Conservation (phyloP, 139 green algal genomes). For the Coelastrella sp. region DNA sequence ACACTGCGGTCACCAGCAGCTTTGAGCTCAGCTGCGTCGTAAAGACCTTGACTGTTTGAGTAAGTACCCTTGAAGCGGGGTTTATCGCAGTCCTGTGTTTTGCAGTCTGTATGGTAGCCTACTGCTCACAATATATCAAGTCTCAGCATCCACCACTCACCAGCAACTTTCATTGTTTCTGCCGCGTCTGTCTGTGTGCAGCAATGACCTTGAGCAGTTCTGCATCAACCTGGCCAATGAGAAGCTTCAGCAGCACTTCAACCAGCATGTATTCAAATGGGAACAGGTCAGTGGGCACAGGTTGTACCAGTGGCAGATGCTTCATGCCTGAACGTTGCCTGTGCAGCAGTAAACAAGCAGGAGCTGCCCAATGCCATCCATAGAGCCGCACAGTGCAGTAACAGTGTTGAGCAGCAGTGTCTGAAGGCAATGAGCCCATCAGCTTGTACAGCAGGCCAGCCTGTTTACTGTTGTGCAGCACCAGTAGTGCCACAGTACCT, state of each 20-base stretch:
- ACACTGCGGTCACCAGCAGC: no score
- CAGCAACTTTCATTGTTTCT: not conserved
- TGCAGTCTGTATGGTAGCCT: no score
- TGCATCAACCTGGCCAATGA: slow-evolving; percentile 99
- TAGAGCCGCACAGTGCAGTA: no score
- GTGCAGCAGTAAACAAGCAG: not conserved
- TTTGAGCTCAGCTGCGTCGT: no score
- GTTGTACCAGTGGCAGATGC: not conserved
- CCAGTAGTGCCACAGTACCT: not conserved
- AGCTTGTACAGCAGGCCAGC: no score
- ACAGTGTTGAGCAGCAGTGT: no score
- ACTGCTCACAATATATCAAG: not conserved
- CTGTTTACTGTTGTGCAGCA: no score
- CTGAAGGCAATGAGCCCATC: no score
- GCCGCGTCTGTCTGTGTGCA: not conserved
- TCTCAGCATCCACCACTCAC: not conserved
- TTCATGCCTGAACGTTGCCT: not conserved
- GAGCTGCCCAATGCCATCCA: no score
- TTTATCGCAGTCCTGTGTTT: no score
- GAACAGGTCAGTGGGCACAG: slow-evolving; percentile 81
- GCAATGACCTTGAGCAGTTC: slow-evolving; percentile 91
- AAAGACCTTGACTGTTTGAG: no score
- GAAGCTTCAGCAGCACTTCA: slow-evolving; percentile 99
- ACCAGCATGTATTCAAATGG: slow-evolving; percentile 98
- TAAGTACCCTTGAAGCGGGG: no score